Evolutionary conservation across 2,329 filamentous ascomycete genomes (phyloP), one percentile per base, ranked within the genome.

Genomic region (Chaetomiaceae sp.): DNA sequence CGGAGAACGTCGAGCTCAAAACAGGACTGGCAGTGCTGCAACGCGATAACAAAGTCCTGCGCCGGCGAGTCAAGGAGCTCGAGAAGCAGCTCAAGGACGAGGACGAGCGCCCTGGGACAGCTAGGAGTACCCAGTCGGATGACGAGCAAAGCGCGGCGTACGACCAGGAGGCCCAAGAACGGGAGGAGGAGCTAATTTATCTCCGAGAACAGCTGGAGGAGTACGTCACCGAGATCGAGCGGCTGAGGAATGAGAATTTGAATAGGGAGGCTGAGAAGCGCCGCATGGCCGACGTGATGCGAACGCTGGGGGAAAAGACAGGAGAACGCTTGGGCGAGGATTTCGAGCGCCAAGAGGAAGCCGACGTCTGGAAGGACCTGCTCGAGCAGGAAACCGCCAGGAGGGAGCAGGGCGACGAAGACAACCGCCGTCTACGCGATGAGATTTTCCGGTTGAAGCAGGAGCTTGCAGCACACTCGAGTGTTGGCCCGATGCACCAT

Each of bases 351-450:
- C 78, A 84, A 56, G 82, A 84, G 59, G 80, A 84, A 61, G 76
- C 87, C 66, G 90, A 95, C 57, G 92, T 96, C 69, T 96, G 90
- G 86, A 96, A 95, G 68, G 92, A 96, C 62, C 81, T 97, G 56
- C 80, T 96, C 23, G 90, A 96, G 65, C 89, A 94, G 59, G 94
- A 99, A 69, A 94, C 89, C 2, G 86, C 87, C 3, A 84, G 90
- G 27, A 83, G 92, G 53, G 92, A 96, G 69, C 89, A 96, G 69
- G 84, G 88, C 0, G 91, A 97, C 61, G 89, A 95, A 37, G 91
- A 97, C 60, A 91, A 91, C 61, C 85, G 85, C 59, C 84, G 80
- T 62, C 79, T 97, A 14, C 84, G 89, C 6, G 90, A 96, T 52
- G 92, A 99, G 65, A 73, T 95, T 3, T 86, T 89, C 63, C 84